Evolutionary conservation across 345 rosid species (phyloP).

Genomic region (Populus tremula): DNA sequence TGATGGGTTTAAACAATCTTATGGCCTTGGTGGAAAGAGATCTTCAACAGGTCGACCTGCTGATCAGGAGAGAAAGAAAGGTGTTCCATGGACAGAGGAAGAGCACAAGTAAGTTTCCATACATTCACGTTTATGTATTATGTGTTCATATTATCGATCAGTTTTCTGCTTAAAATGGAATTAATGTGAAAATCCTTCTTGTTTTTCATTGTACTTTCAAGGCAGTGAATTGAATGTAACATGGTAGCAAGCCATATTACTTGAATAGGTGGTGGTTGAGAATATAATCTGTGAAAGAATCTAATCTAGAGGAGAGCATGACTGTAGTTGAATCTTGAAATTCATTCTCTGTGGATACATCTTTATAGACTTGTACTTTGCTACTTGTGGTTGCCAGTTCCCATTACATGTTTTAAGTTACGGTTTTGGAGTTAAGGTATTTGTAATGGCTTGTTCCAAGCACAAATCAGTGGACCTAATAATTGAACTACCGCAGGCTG

Average conservation of each 20-base stretch:
- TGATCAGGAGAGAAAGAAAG: slow-evolving; percentile 35
- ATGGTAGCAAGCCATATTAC: not conserved
- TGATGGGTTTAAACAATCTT: slow-evolving; percentile 53
- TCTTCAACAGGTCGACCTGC: slow-evolving; percentile 44
- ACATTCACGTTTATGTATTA: not conserved
- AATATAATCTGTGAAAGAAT: slow-evolving; percentile 6
- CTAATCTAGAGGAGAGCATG: not conserved
- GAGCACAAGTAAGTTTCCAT: slow-evolving; percentile 32
- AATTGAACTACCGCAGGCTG: slow-evolving; percentile 16
- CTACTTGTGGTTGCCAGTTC: not conserved
- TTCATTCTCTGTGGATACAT: not conserved
- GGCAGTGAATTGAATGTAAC: not conserved
- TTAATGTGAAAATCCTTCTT: not conserved
- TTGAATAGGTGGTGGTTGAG: not conserved
- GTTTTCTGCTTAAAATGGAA: not conserved
- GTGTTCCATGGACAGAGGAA: slow-evolving; percentile 39
- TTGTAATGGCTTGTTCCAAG: not conserved
- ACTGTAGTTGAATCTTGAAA: slow-evolving; percentile 9
- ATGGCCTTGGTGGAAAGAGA: slow-evolving; percentile 61
- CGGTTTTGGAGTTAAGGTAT: not conserved
- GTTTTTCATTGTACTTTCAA: not conserved
- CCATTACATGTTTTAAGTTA: not conserved
- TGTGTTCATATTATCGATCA: not conserved
- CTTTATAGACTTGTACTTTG: not conserved
- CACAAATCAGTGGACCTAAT: not conserved